phyloP scores from a whole-genome alignment of 1,284 basidiomycete genomes.

The Malassezia sp. region DNA sequence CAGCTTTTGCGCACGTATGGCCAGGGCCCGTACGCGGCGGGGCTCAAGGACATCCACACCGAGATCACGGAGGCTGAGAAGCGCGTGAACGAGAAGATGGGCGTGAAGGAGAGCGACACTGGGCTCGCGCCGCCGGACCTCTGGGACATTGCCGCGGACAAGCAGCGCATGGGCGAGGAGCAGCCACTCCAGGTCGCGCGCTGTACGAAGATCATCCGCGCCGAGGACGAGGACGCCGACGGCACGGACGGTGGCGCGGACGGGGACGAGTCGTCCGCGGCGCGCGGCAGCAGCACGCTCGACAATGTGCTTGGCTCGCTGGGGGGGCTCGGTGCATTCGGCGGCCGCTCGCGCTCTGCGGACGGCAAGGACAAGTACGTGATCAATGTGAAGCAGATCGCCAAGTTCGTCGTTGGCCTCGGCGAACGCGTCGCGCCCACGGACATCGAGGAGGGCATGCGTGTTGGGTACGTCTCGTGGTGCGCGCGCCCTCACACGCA shows the following conservation, averaged over 20 bases:
- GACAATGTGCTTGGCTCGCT: constrained; percentile 28
- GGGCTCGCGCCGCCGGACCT: constrained; percentile 91
- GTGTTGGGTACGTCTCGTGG: constrained; percentile 66
- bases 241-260: constrained; percentile 17
- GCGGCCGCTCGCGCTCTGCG: constrained; percentile 54
- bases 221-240: constrained; percentile 44
- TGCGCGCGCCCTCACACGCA: neutral
- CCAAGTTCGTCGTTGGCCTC: constrained; percentile 95
- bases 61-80: constrained; percentile 96
- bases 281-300: constrained; percentile 26
- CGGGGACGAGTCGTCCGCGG: constrained; percentile 11
- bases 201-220: constrained; percentile 93
- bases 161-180: constrained; percentile 76
- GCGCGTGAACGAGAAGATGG: constrained; percentile 90
- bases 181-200: constrained; percentile 92
- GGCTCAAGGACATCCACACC: constrained; percentile 75
- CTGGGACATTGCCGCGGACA: constrained; percentile 60
- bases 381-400: constrained; percentile 99
- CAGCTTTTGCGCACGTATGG: constrained; percentile 99
- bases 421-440: constrained; percentile 93
- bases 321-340: constrained; percentile 22
- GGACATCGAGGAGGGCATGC: constrained; percentile 99
- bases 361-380: constrained; percentile 94
- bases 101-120: constrained; percentile 96
- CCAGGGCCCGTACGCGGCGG: constrained; percentile 87